Evolutionary conservation across 192 early-diverging fungal species (phyloP).

Genomic region (Linnemannia schmuckeri): DNA sequence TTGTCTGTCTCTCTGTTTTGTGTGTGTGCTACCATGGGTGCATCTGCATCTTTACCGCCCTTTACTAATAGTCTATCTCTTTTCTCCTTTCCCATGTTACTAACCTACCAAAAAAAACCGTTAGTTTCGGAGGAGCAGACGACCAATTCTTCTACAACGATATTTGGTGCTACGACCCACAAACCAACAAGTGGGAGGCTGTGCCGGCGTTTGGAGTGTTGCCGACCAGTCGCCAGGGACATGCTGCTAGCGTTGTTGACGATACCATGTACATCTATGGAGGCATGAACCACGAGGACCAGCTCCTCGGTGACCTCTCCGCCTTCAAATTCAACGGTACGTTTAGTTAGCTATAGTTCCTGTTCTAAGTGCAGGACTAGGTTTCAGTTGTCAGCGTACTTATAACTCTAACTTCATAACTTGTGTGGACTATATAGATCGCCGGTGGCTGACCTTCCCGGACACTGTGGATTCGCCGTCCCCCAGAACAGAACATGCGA

Average conservation of each 20-base stretch:
- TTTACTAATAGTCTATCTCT: not conserved
- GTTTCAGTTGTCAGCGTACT: not conserved
- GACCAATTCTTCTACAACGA: constrained; percentile 67
- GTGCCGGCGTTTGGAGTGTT: constrained; percentile 62
- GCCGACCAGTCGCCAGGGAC: constrained; percentile 61
- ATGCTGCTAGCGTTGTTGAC: constrained; percentile 57
- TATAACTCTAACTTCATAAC: not conserved
- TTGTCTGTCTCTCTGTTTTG: not conserved
- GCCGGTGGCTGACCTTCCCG: constrained; percentile 70
- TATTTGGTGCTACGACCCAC: constrained; percentile 68
- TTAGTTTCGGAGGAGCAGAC: constrained; percentile 69
- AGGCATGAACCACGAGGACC: constrained; percentile 58
- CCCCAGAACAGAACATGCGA: constrained; percentile 59
- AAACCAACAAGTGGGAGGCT: constrained; percentile 59
- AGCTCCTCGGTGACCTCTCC: constrained; percentile 63
- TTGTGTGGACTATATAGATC: constrained; percentile 28
- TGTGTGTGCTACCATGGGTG: not conserved
- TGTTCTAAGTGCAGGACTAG: not conserved
- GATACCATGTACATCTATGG: constrained; percentile 71
- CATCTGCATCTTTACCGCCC: not conserved
- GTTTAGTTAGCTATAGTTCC: not conserved
- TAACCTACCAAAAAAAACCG: not conserved
- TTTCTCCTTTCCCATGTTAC: not conserved
- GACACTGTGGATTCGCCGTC: constrained; percentile 66
- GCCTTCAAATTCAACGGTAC: constrained; percentile 66